These are phyloP conservation scores for Candolleomyces efflorescens DNA, from an alignment of 768 basidiomycete genomes.

Conservation along the genomic window DNA sequence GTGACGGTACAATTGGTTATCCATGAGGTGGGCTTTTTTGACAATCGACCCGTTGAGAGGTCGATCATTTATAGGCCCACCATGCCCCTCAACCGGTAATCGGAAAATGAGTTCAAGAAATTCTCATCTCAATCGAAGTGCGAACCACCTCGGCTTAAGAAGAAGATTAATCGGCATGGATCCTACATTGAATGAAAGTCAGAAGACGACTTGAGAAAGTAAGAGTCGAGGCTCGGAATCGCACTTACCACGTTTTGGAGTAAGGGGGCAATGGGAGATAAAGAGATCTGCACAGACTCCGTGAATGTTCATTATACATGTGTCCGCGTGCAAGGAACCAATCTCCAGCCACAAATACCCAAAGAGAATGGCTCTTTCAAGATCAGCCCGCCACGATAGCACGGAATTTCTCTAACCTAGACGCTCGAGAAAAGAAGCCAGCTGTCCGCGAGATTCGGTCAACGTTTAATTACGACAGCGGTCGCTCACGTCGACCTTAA, in stretches of 20 bases:
- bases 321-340: neutral
- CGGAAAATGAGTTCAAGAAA: neutral
- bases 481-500: too few relatives aligned
- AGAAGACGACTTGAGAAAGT: neutral
- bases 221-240: neutral
- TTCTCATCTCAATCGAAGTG: neutral
- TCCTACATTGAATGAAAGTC: neutral
- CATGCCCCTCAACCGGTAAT: neutral
- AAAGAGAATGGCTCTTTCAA: too few relatives aligned
- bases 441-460: too few relatives aligned
- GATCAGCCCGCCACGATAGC: too few relatives aligned
- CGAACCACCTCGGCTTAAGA: too few relatives aligned
- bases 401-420: too few relatives aligned
- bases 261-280: neutral
- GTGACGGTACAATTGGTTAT: constrained; percentile 14
- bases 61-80: neutral
- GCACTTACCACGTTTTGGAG: neutral
- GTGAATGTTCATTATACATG: neutral
- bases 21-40: neutral
- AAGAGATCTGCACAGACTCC: constrained; percentile 2
- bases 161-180: constrained; percentile 1
- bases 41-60: neutral
- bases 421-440: too few relatives aligned
- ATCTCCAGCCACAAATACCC: neutral
- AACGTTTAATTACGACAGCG: too few relatives aligned